Evolutionary conservation across 139 green algal genomes (phyloP), one percentile per base, ranked within the genome.

Genomic region (Yamagishiella unicocca): DNA sequence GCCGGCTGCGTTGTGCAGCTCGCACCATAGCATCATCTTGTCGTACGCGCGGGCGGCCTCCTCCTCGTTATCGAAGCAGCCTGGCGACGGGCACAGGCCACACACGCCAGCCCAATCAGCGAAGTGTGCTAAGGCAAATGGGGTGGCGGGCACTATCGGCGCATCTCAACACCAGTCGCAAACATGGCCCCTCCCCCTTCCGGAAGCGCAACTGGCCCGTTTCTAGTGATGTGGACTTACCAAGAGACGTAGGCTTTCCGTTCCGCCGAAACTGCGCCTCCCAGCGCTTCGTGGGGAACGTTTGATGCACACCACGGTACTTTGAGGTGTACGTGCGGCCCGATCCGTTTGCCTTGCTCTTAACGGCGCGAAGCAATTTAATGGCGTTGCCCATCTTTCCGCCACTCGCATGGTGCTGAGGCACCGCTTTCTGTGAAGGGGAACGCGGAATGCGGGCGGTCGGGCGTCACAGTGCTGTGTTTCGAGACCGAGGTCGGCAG

Each of bases 1-100:
- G 50, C 93, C 93, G 53, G 89, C 74, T 9, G 88, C 85, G 40
- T 95, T 92, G 89, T 98, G 95, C 81, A 98, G 92, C 90, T 98
- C 95, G 83, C 95, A 97, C 96, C 96, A 98, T 67, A 98, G 90
- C 96, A 98, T 98, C 96, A 98, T 98, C 86, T 96, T 96, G 93
- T 98, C 96, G 90, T 98, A 98, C 1, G 96, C 96, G 9, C 94
- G 91, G 10, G 96, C 95, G 25, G 96, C 96, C 89, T 98, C 90
- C 83, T 97, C 94, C 90, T 98, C 96, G 38, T 90, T 81, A 88
- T 97, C 94, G 87, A 98, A 98, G 94, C 94, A 98, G 0, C 96
- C 95, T 89, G 82, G n/a, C n/a, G n/a, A n/a, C n/a, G n/a, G n/a
- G n/a, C n/a, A n/a, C n/a, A n/a, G n/a, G n/a, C n/a, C n/a, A n/a